Evolutionary conservation across 1,139 yeast species (phyloP).

Genomic region (Hyphopichia wangnamkhiaoensis): DNA sequence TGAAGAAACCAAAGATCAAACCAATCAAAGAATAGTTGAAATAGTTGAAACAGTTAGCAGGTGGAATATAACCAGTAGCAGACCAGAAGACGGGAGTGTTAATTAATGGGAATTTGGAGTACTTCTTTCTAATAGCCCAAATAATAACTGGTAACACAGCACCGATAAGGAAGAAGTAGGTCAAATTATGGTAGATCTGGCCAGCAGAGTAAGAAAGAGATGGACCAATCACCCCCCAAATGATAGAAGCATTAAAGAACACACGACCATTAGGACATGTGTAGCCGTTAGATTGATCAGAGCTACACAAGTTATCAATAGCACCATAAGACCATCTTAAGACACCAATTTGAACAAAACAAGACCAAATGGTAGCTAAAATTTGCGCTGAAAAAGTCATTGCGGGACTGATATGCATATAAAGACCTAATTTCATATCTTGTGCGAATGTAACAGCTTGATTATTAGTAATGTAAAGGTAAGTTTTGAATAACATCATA

Average conservation of each 20-base stretch:
- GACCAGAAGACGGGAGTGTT: slow-evolving; percentile 52
- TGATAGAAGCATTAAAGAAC: slow-evolving; percentile 47
- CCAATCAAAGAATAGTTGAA: slow-evolving; percentile 35
- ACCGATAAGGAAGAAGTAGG: slow-evolving; percentile 46
- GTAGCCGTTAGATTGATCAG: slow-evolving; percentile 40
- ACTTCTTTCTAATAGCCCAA: slow-evolving; percentile 50
- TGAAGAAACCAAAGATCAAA: slow-evolving; percentile 24
- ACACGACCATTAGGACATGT: slow-evolving; percentile 48
- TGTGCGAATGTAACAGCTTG: slow-evolving; percentile 56
- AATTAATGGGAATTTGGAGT: slow-evolving; percentile 40
- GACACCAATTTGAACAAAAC: slow-evolving; percentile 46
- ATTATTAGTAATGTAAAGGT: slow-evolving; percentile 52
- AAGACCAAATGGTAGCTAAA: slow-evolving; percentile 47
- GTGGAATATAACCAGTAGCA: slow-evolving; percentile 50
- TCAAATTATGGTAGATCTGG: slow-evolving; percentile 37
- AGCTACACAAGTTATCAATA: slow-evolving; percentile 50
- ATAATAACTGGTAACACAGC: slow-evolving; percentile 36
- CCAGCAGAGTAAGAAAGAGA: slow-evolving; percentile 40
- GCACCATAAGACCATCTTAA: slow-evolving; percentile 45
- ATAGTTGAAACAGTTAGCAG: slow-evolving; percentile 48
- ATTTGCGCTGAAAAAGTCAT: slow-evolving; percentile 47
- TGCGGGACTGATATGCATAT: slow-evolving; percentile 54
- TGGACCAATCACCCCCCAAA: slow-evolving; percentile 52
- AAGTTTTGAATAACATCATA: slow-evolving; percentile 50
- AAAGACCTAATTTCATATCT: slow-evolving; percentile 53